Evolutionary conservation across 164 flowering plant genomes (phyloP).

Genomic region (Annona cherimola): DNA sequence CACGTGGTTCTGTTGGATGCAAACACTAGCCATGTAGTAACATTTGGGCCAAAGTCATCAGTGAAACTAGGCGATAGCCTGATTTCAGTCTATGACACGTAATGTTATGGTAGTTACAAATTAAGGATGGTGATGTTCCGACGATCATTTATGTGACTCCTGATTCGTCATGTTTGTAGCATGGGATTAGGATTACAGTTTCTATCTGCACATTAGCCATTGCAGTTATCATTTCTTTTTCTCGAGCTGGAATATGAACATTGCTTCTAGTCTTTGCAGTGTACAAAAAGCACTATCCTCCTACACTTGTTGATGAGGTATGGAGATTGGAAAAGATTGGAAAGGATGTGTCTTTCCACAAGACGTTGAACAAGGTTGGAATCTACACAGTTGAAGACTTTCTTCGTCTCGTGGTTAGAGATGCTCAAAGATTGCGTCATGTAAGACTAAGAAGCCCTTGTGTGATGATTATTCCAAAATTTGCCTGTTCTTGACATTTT

Average conservation of each 20-base stretch:
- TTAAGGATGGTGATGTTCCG: background rate
- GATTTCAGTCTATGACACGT: constrained; percentile 92
- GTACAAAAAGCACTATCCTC: constrained; percentile 94
- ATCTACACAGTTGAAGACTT: constrained; percentile 72
- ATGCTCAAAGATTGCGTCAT: constrained; percentile 57
- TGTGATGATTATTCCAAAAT: background rate
- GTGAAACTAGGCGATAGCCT: constrained; percentile 75
- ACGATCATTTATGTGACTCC: background rate
- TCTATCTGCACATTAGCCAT: background rate
- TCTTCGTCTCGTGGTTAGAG: constrained; percentile 66
- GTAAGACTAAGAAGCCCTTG: constrained; percentile 35
- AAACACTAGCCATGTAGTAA: constrained; percentile 54
- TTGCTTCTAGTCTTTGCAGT: constrained; percentile 30
- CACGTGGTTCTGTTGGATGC: constrained; percentile 78
- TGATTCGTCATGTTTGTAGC: background rate
- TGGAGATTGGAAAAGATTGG: constrained; percentile 96
- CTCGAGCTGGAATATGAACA: background rate
- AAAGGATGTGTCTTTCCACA: constrained; percentile 89
- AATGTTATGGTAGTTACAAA: constrained; percentile 16
- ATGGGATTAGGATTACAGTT: background rate
- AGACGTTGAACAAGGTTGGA: constrained; percentile 68
- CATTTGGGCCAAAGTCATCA: constrained; percentile 81
- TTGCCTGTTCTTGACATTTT: background rate
- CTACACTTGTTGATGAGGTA: constrained; percentile 70
- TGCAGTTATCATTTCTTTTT: background rate